These are phyloP conservation scores for Apiospora marii DNA, from an alignment of 2,329 filamentous ascomycete genomes.

Conservation along the genomic window DNA sequence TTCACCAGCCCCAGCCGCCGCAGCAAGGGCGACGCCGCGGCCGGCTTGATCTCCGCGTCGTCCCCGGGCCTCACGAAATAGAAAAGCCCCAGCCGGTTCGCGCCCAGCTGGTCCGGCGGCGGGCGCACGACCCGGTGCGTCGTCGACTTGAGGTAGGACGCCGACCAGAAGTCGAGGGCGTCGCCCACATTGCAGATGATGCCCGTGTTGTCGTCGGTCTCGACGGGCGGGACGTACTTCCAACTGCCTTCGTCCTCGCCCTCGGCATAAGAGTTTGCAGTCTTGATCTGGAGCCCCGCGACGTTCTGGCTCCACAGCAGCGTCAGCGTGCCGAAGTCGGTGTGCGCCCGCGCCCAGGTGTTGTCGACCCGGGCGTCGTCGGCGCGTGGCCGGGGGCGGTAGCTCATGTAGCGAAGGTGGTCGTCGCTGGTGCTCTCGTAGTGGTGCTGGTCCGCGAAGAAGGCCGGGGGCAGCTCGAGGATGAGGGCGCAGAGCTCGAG, in stretches of 20 bases:
- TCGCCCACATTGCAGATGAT: constrained; percentile 54
- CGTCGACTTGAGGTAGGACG: constrained; percentile 43
- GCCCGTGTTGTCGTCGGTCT: constrained; percentile 43
- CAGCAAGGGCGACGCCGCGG: constrained; percentile 38
- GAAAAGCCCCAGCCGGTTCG: constrained; percentile 44
- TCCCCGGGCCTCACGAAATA: constrained; percentile 48
- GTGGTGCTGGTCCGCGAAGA: constrained; percentile 58
- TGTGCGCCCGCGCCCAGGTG: constrained; percentile 48
- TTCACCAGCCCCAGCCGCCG: constrained; percentile 34
- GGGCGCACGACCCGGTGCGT: constrained; percentile 46
- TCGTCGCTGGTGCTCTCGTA: constrained; percentile 61
- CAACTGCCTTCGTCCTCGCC: not conserved
- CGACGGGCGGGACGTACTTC: constrained; percentile 8
- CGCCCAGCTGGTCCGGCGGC: constrained; percentile 43
- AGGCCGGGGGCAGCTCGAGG: constrained; percentile 61
- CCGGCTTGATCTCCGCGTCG: constrained; percentile 40
- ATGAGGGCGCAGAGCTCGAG: constrained; percentile 51
- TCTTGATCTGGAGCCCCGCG: constrained; percentile 56
- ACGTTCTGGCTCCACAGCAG: constrained; percentile 63
- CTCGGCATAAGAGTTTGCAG: not conserved
- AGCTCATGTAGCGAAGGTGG: constrained; percentile 64
- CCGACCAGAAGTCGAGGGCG: constrained; percentile 41
- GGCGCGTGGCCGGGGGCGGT: constrained; percentile 51
- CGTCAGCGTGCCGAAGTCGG: constrained; percentile 60
- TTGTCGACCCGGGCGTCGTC: constrained; percentile 45